Evolutionary conservation across 83 land plant species (phyloP).

Genomic region (Picea abies): DNA sequence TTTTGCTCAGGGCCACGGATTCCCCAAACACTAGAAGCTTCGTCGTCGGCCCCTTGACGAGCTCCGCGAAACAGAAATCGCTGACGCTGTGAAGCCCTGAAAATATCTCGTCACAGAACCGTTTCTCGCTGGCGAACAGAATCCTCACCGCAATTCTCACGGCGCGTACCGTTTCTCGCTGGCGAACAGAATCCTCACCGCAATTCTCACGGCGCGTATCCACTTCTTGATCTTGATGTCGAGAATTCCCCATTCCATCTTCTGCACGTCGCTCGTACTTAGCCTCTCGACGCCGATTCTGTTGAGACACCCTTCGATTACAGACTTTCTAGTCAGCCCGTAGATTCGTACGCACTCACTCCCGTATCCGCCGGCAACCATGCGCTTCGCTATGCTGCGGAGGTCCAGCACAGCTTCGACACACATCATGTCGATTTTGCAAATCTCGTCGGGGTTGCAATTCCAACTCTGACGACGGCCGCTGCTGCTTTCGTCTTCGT

Average conservation of each 20-base stretch:
- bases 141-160: conserved; percentile 40
- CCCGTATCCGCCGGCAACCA: too few species aligned
- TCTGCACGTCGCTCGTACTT: conserved; percentile 33
- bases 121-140: conserved; percentile 52
- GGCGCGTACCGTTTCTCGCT: conserved; percentile 69
- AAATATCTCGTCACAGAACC: conserved; percentile 43
- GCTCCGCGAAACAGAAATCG: conserved; percentile 37
- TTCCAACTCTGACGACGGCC: too few species aligned
- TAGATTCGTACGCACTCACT: too few species aligned
- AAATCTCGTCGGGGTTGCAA: background rate
- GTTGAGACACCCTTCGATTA: too few species aligned
- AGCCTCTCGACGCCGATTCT: too few species aligned
- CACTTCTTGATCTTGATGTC: conserved; percentile 55
- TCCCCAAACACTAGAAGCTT: too few species aligned
- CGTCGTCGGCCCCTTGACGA: conserved; percentile 21
- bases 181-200: conserved; percentile 57
- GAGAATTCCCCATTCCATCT: conserved; percentile 44
- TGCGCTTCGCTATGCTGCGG: too few species aligned
- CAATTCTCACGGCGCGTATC: conserved; percentile 40
- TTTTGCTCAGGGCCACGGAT: too few species aligned
- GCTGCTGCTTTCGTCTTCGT: too few species aligned
- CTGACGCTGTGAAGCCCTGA: conserved; percentile 21
- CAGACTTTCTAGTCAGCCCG: too few species aligned
- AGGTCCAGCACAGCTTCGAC: conserved; percentile 21
- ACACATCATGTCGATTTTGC: background rate